Evolutionary conservation across 1,284 basidiomycete species (phyloP).

Genomic region (Naganishia liquefaciens): DNA sequence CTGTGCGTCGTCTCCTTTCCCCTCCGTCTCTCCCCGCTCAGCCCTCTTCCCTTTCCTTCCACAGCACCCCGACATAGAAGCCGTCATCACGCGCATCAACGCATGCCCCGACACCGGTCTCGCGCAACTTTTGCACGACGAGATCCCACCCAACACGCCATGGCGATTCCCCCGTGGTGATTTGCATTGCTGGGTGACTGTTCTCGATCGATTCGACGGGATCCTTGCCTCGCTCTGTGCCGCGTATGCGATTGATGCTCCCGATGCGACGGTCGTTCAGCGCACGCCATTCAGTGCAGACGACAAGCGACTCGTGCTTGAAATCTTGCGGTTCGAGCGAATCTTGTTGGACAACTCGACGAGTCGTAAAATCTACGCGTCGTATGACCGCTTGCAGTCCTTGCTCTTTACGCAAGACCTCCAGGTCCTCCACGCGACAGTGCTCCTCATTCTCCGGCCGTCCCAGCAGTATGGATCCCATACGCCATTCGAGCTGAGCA

Average conservation of each 20-base stretch:
- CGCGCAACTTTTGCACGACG: background rate
- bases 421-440: constrained; percentile 78
- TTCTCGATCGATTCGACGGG: constrained; percentile 91
- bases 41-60: too few species aligned
- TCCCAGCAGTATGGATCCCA: constrained; percentile 88
- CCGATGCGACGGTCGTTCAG: constrained; percentile 60
- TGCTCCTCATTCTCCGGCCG: constrained; percentile 85
- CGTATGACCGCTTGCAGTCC: constrained; percentile 66
- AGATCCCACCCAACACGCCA: constrained; percentile 34
- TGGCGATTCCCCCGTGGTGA: constrained; percentile 98
- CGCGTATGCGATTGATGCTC: constrained; percentile 62
- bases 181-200: constrained; percentile 92
- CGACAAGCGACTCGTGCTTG: constrained; percentile 74
- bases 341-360: constrained; percentile 96
- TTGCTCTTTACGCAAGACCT: constrained; percentile 66
- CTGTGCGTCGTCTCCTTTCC: constrained; percentile 17
- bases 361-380: constrained; percentile 93
- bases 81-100: constrained; percentile 27
- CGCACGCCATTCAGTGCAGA: constrained; percentile 73
- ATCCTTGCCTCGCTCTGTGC: constrained; percentile 79
- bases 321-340: constrained; percentile 83
- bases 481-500: constrained; percentile 69
- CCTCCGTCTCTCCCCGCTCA: background rate
- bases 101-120: constrained; percentile 28
- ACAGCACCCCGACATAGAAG: constrained; percentile 30